Conservation (phyloP, 2,329 filamentous ascomycete species). For the Ophiognomonia clavigignenti-juglandacearum region DNA sequence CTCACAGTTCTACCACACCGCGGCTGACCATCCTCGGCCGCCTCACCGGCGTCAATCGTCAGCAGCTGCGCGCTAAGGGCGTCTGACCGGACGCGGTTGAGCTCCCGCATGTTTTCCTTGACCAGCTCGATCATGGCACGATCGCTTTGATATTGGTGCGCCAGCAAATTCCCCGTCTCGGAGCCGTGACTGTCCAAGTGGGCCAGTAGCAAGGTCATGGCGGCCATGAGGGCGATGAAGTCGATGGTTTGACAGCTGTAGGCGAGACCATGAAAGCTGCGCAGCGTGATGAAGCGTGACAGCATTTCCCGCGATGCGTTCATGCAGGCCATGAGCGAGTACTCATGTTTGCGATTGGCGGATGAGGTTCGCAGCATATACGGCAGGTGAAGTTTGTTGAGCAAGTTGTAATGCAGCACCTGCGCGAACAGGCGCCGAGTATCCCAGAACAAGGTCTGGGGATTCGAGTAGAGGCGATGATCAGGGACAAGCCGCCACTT, state of each 20-base stretch:
- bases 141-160: constrained; percentile 33
- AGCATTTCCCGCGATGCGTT: constrained; percentile 32
- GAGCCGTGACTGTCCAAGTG: constrained; percentile 25
- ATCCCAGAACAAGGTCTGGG: constrained; percentile 19
- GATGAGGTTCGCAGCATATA: constrained; percentile 23
- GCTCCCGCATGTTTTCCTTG: constrained; percentile 28
- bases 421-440: constrained; percentile 22
- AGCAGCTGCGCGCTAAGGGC: no score
- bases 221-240: constrained; percentile 32
- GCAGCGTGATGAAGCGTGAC: constrained; percentile 27
- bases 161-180: constrained; percentile 24
- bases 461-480: constrained; percentile 13
- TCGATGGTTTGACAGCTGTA: constrained; percentile 28
- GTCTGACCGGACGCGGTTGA: no score
- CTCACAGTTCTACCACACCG: no score
- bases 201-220: constrained; percentile 31
- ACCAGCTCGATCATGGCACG: constrained; percentile 32
- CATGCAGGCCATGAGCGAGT: constrained; percentile 29
- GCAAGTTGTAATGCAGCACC: constrained; percentile 27
- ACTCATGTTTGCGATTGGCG: constrained; percentile 18
- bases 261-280: constrained; percentile 23
- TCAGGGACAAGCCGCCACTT: constrained; percentile 25
- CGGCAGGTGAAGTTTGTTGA: constrained; percentile 29
- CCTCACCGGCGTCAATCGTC: no score
- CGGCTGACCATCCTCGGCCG: no score